Percentiles rank a stretch among this genome's conserved stretches.
Evolutionary conservation across 306 rosid species (phyloP).

Genomic region (Cicer arietinum): DNA sequence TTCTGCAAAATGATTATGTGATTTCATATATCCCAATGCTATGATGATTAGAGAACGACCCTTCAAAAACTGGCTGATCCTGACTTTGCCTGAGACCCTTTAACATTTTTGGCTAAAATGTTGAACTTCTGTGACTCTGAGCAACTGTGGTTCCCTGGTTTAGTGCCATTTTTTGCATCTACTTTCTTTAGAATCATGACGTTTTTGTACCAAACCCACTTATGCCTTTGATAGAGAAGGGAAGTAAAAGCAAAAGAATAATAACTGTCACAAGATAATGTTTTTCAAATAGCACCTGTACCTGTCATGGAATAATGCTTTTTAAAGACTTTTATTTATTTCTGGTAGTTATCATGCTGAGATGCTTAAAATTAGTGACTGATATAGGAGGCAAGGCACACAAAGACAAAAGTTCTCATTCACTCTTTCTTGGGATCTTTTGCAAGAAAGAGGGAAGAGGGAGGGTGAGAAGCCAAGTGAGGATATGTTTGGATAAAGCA

Average conservation of each 20-base stretch:
- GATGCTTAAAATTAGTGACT: slow-evolving; percentile 42
- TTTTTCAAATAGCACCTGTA: slow-evolving; percentile 59
- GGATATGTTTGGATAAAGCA: no score
- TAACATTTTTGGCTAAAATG: slow-evolving; percentile 66
- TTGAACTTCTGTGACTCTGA: slow-evolving; percentile 54
- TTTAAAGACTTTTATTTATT: slow-evolving; percentile 42
- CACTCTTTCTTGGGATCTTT: slow-evolving; percentile 45
- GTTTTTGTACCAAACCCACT: slow-evolving; percentile 44
- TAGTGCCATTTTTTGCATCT: slow-evolving; percentile 41
- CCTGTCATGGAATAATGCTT: slow-evolving; percentile 59
- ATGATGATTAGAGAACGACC: slow-evolving; percentile 57
- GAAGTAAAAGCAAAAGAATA: slow-evolving; percentile 48
- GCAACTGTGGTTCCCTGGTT: slow-evolving; percentile 53
- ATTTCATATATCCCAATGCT: slow-evolving; percentile 48
- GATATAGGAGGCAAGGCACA: slow-evolving; percentile 39
- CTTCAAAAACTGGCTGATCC: slow-evolving; percentile 51
- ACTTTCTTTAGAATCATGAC: slow-evolving; percentile 37
- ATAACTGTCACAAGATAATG: slow-evolving; percentile 51
- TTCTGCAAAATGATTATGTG: slow-evolving; percentile 41
- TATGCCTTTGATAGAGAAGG: slow-evolving; percentile 46
- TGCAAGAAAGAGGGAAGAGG: slow-evolving; percentile 21
- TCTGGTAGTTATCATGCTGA: slow-evolving; percentile 47
- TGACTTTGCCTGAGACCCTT: slow-evolving; percentile 48
- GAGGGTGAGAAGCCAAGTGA: slow-evolving; percentile 28
- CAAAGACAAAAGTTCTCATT: slow-evolving; percentile 48